Conservation (phyloP, 2,329 filamentous ascomycete genomes). For the Aspergillus fumigatus region DNA sequence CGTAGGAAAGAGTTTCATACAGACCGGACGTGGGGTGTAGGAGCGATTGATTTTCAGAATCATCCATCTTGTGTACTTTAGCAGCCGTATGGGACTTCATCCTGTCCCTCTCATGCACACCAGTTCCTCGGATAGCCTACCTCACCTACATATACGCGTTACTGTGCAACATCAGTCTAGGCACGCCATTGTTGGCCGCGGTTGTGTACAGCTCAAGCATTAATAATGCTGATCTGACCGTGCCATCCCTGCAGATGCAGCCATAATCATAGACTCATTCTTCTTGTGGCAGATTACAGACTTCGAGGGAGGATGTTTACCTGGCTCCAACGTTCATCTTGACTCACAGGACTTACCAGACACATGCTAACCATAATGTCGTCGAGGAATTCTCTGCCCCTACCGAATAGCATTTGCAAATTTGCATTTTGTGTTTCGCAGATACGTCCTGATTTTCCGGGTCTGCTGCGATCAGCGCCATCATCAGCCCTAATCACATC, state of each 20-base stretch:
- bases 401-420: background rate
- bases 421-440: background rate
- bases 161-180: constrained; percentile 10
- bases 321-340: too few relatives aligned
- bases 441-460: too few relatives aligned
- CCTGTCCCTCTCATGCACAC: background rate
- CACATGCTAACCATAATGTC: too few relatives aligned
- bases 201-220: constrained; percentile 14
- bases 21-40: constrained; percentile 2
- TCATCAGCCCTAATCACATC: constrained; percentile 6
- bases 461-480: background rate
- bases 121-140: background rate
- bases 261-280: too few relatives aligned
- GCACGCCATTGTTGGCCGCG: constrained; percentile 27
- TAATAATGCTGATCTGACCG: background rate
- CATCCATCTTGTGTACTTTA: constrained; percentile 11
- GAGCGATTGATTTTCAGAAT: constrained; percentile 18
- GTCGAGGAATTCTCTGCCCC: too few relatives aligned
- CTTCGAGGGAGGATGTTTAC: too few relatives aligned
- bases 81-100: background rate
- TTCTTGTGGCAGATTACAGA: too few relatives aligned
- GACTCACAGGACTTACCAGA: too few relatives aligned
- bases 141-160: background rate
- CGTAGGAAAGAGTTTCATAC: background rate
- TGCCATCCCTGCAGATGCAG: background rate